Percentiles rank a stretch among this genome's conserved stretches.
These are phyloP conservation scores for Plasmodium inui DNA, from an alignment of 169 alveolate species.

Conservation along the genomic window DNA sequence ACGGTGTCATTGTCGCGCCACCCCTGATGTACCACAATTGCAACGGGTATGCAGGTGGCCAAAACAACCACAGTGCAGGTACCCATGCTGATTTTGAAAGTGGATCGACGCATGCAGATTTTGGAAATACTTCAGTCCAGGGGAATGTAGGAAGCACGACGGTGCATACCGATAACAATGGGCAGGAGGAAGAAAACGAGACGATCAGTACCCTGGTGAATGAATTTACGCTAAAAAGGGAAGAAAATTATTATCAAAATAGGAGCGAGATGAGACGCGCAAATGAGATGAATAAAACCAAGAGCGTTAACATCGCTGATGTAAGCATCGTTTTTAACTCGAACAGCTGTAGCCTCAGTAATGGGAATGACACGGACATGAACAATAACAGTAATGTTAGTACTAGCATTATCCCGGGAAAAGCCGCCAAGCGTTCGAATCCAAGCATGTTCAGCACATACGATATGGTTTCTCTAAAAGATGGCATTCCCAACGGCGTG, in stretches of 20 bases:
- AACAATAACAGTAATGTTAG: background rate
- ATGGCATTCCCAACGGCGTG: background rate
- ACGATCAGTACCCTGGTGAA: background rate
- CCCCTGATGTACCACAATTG: background rate
- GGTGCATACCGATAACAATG: background rate
- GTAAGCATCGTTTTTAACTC: background rate
- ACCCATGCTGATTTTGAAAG: background rate
- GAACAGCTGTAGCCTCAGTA: background rate
- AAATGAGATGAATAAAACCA: constrained; percentile 8
- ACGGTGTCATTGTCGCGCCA: background rate
- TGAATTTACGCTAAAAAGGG: background rate
- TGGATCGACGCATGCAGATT: background rate
- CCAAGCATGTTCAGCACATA: background rate
- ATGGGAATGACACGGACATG: background rate
- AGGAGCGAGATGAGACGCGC: background rate
- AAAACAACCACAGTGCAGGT: background rate
- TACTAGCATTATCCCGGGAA: background rate
- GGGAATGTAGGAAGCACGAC: background rate
- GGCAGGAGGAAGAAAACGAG: background rate
- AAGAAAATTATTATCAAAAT: constrained; percentile 5
- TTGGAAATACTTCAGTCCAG: background rate
- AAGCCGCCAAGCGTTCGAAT: background rate
- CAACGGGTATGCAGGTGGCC: background rate
- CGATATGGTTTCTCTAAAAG: background rate
- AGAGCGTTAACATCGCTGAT: background rate